Evolutionary conservation across 495 filamentous ascomycete genomes (phyloP).

Genomic region (Penicillium pancosmium): DNA sequence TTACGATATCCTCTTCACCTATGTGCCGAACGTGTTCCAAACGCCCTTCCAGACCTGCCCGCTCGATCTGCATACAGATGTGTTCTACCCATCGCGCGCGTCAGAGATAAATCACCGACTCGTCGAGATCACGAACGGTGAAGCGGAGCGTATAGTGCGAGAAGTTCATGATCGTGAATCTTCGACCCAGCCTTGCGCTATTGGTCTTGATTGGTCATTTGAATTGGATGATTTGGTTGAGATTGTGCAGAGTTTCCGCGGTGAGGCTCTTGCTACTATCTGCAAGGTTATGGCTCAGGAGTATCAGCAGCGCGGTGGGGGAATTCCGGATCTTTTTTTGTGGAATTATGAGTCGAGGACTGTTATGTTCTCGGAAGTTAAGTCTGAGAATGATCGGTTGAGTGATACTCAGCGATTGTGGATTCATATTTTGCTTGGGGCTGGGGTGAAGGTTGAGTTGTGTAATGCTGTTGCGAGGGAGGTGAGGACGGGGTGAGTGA

Average conservation of each 20-base stretch:
- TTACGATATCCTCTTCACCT: constrained; percentile 90
- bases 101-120: constrained; percentile 90
- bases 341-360: constrained; percentile 65
- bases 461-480: constrained; percentile 86
- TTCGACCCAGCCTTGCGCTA: constrained; percentile 74
- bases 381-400: constrained; percentile 92
- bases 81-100: constrained; percentile 82
- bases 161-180: constrained; percentile 65
- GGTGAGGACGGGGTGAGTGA: constrained; percentile 38
- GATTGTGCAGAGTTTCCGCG: constrained; percentile 77
- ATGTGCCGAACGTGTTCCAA: constrained; percentile 95
- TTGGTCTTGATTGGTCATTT: constrained; percentile 91
- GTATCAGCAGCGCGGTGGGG: constrained; percentile 81
- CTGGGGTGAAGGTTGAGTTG: constrained; percentile 83
- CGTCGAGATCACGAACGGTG: constrained; percentile 80
- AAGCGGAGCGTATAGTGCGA: constrained; percentile 65
- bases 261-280: constrained; percentile 76
- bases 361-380: constrained; percentile 88
- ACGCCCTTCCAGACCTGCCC: constrained; percentile 93
- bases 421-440: constrained; percentile 88
- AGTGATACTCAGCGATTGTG: constrained; percentile 96
- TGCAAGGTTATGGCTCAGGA: constrained; percentile 96
- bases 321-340: constrained; percentile 90
- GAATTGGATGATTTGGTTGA: constrained; percentile 78
- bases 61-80: constrained; percentile 89